Base-by-base conservation (phyloP, 352 stramenopile genomes). In the Globisporangium parvum region DNA sequence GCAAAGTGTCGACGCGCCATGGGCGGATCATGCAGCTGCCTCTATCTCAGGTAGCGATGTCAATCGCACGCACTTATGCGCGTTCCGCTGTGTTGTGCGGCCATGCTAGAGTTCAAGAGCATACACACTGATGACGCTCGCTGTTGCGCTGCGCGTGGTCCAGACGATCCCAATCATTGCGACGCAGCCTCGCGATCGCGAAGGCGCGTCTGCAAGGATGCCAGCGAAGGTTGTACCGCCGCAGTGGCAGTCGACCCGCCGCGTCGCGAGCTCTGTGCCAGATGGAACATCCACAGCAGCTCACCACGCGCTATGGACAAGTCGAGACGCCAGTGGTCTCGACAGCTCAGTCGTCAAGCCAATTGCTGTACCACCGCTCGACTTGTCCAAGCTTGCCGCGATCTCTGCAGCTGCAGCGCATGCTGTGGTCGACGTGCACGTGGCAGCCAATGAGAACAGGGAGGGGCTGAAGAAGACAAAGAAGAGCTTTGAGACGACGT, bases 221-320 rank as follows among this genome's bases (percentile, higher is more conserved):
- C 15, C 31, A 40, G 45, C 58, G 14, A 75, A 69, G 21, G 12
- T 58, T 23, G 57, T 73, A 4, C 60, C 70, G 46, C 33, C 67
- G 18, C 71, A 88, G 51, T 88, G 77, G 77, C 75, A 88, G 55
- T 88, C 77, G 1, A 85, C 77, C 14, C 71, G 77, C 2, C 71
- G 66, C 10, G 57, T 68, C 2, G 75, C 78, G 24, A 60, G 56
- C 14, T 60, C 63, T 12, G 28, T 63, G 12, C 44, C 39, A 24
- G 41, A n/a, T 47, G 41, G 41, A 2, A 14, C 20, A 18, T 12
- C 11, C 6, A 18, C 14, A 10, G 18, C 31, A 52, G 18, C 18
- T 23, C 15, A 18, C 12, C 41, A 18, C 35, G 31, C n/a, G 12
- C 2, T 8, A 10, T 47, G 24, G 39, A 28, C 47, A 37, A 23